Evolutionary conservation across 164 flowering plant genomes (phyloP).

Genomic region (Buxus sempervirens): DNA sequence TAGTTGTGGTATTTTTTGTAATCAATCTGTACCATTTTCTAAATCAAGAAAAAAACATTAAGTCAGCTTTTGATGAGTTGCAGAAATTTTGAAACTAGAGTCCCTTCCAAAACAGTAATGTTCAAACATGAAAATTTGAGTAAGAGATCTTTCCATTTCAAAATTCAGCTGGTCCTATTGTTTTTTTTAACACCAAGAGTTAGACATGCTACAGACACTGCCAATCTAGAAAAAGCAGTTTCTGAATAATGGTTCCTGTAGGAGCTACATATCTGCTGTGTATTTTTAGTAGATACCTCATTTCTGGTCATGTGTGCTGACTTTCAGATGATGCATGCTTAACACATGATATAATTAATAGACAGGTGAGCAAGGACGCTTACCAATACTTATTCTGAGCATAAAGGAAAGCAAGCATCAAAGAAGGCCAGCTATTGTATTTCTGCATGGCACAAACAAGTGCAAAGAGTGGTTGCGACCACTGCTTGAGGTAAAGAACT

Average conservation of each 20-base stretch:
- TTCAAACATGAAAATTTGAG: not conserved
- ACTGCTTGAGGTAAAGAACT: slow-evolving; percentile 63
- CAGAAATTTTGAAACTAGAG: not conserved
- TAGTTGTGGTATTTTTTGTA: not conserved
- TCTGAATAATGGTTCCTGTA: not conserved
- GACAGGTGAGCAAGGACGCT: slow-evolving; percentile 85
- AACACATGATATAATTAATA: slow-evolving; percentile 21
- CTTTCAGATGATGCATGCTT: not conserved
- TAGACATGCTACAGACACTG: not conserved
- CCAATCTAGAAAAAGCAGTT: not conserved
- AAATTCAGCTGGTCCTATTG: not conserved
- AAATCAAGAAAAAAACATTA: too few relatives aligned
- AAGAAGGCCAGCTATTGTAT: slow-evolving; percentile 79
- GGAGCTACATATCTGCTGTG: not conserved
- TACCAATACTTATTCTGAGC: slow-evolving; percentile 80
- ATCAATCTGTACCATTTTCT: not conserved
- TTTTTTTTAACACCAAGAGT: too few relatives aligned
- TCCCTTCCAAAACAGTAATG: not conserved
- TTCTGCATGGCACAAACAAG: slow-evolving; percentile 84
- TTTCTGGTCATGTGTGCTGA: not conserved
- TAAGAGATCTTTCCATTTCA: too few relatives aligned
- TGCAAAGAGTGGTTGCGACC: slow-evolving; percentile 96
- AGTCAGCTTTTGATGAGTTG: not conserved
- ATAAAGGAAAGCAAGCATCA: slow-evolving; percentile 41
- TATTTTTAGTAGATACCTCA: not conserved